A percentile compares a stretch with the other conserved stretches of the same genome.
Conservation (phyloP, 2,329 filamentous ascomycete species). For the Colletotrichum sp. region DNA sequence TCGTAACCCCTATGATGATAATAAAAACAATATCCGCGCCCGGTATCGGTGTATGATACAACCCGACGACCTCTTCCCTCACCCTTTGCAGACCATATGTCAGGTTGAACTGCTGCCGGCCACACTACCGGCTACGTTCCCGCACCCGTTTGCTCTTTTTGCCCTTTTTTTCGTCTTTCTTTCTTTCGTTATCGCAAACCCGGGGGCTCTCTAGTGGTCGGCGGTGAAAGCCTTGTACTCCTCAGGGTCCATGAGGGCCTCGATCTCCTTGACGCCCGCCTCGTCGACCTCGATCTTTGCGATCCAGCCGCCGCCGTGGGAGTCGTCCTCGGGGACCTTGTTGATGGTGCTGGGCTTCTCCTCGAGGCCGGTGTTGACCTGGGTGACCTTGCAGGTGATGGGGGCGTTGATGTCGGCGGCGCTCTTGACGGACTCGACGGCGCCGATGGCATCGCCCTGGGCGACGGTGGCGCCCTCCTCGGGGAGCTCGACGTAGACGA, state of each 20-base stretch:
- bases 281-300: constrained; percentile 83
- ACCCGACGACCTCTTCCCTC: neutral
- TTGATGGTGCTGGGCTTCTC: constrained; percentile 90
- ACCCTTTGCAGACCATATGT: constrained; percentile 1
- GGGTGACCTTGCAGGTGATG: constrained; percentile 76
- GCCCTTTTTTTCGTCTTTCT: neutral
- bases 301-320: constrained; percentile 85
- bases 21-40: neutral
- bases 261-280: constrained; percentile 68
- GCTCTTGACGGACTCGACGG: constrained; percentile 97
- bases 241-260: constrained; percentile 76
- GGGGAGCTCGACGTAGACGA: constrained; percentile 96
- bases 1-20: constrained; percentile 2
- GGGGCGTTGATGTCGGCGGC: constrained; percentile 97
- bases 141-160: neutral
- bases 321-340: constrained; percentile 81
- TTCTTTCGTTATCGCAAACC: neutral
- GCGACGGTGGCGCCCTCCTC: constrained; percentile 69
- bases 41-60: constrained; percentile 13
- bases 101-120: constrained; percentile 23
- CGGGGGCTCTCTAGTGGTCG: constrained; percentile 35
- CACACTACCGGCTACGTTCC: neutral
- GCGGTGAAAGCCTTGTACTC: constrained; percentile 79
- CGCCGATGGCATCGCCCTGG: constrained; percentile 85
- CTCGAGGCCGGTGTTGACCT: constrained; percentile 77